These are phyloP conservation scores for Candida tibetensis DNA, from an alignment of 805 yeast species.

Conservation along the genomic window DNA sequence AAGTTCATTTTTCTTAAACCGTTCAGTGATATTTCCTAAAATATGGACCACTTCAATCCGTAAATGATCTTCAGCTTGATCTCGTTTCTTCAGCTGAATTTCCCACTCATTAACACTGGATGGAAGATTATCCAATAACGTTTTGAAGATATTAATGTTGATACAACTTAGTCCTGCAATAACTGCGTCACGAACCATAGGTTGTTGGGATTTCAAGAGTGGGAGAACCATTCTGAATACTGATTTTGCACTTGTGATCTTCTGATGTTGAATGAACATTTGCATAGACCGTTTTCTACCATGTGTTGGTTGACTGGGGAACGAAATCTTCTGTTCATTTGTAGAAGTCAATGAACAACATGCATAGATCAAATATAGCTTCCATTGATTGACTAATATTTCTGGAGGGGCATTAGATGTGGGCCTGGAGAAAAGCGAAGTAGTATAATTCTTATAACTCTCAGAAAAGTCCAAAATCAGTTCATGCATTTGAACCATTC, in stretches of 20 bases:
- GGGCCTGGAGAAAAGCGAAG: slow-evolving; percentile 34
- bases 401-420: slow-evolving; percentile 52
- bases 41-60: slow-evolving; percentile 80
- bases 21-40: slow-evolving; percentile 62
- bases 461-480: slow-evolving; percentile 56
- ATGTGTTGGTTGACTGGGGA: slow-evolving; percentile 54
- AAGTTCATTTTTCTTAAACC: slow-evolving; percentile 47
- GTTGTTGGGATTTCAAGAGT: slow-evolving; percentile 65
- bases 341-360: slow-evolving; percentile 90
- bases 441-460: slow-evolving; percentile 33
- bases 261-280: slow-evolving; percentile 81
- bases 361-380: slow-evolving; percentile 82
- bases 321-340: slow-evolving; percentile 70
- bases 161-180: slow-evolving; percentile 87
- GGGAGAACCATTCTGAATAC: slow-evolving; percentile 88
- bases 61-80: slow-evolving; percentile 40
- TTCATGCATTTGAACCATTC: slow-evolving; percentile 84
- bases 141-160: slow-evolving; percentile 83
- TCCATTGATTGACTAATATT: slow-evolving; percentile 80
- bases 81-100: slow-evolving; percentile 30
- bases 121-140: slow-evolving; percentile 75
- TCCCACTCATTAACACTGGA: slow-evolving; percentile 52
- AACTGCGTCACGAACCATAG: slow-evolving; percentile 75
- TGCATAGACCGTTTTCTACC: slow-evolving; percentile 77
- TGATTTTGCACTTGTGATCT: slow-evolving; percentile 88